Conservation (phyloP, 169 alveolate genomes). For the Plasmodium yoelii region DNA sequence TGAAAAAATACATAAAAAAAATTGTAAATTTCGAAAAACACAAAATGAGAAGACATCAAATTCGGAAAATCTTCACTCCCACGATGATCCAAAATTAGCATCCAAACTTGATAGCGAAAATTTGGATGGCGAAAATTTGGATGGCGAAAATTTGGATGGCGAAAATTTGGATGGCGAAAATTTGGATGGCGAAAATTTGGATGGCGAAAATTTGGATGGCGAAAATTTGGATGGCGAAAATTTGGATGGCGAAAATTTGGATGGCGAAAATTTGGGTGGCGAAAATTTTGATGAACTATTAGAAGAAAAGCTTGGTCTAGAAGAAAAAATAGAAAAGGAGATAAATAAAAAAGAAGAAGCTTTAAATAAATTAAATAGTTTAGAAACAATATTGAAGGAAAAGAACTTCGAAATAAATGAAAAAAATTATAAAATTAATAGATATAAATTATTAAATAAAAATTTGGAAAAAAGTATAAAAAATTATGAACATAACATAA, state of each 20-base stretch:
- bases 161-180: too few relatives aligned
- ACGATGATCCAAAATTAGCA: not conserved
- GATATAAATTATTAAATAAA: conserved; percentile 32
- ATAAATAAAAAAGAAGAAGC: conserved; percentile 25
- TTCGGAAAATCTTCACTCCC: not conserved
- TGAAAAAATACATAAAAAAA: too few relatives aligned
- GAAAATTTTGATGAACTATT: too few relatives aligned
- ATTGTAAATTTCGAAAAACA: not conserved
- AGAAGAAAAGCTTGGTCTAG: conserved; percentile 10
- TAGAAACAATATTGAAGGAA: conserved; percentile 21
- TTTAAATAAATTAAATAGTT: conserved; percentile 27
- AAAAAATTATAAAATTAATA: conserved; percentile 54
- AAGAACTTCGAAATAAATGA: conserved; percentile 67
- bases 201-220: too few relatives aligned
- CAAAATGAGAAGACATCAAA: not conserved
- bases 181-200: too few relatives aligned
- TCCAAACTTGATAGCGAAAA: not conserved
- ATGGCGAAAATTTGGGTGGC: too few relatives aligned
- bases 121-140: too few relatives aligned
- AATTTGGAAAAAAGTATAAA: conserved; percentile 15
- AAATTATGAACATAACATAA: conserved; percentile 28
- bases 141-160: too few relatives aligned
- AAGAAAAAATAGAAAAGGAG: conserved; percentile 46
- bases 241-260: too few relatives aligned
- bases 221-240: too few relatives aligned